Base-by-base conservation (phyloP, 2,329 filamentous ascomycete genomes). In the Trichoderma sp. region DNA sequence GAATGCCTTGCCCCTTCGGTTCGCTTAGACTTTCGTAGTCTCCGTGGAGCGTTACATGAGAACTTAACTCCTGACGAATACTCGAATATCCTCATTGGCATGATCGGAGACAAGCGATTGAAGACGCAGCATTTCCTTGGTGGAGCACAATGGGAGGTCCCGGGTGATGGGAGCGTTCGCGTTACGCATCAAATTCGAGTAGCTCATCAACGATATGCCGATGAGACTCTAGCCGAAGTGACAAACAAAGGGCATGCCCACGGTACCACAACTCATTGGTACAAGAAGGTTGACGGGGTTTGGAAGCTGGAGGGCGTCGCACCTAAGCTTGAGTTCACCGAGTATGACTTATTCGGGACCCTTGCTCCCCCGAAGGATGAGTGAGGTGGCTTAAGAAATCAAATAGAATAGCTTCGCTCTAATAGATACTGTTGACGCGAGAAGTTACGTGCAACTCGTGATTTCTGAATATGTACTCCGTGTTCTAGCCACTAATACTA, bases 51-150 rank as follows among this genome's bases (percentile, higher is more conserved):
- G 34, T 56, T 69, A 9, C 68, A 68, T 52, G 70, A 71, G 32
- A 48, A 65, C 12, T 27, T 71, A n/a, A 65, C 67, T 5, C 57
- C 70, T 4, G 68, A 70, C 6, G 58, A 65, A 6, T 71, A 64
- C 50, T 54, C 64, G n/a, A 45, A 29, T 6, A 63, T 70, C 29
- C 56, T 69, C 22, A 67, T 64, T 19, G 64, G 53, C 32, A 25
- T 19, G 61, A 80, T 90, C 29, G 87, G 88, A 69, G 86, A 89
- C 78, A 83, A 83, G 37, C 82, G 85, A 22, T 80, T 90, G 67
- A 86, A 84, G 77, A 90, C 88, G 7, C 88, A 90, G 76, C 88
- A 90, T 78, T 84, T 90, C 73, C 84, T 90, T 72, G 87, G 87
- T 61, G 84, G 81, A 37, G 83, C 84, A 19, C 84, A 84, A 76